Evolutionary conservation across 2,329 filamentous ascomycete species (phyloP), one percentile per base, ranked within the genome.

Genomic region (Didymella sp.): DNA sequence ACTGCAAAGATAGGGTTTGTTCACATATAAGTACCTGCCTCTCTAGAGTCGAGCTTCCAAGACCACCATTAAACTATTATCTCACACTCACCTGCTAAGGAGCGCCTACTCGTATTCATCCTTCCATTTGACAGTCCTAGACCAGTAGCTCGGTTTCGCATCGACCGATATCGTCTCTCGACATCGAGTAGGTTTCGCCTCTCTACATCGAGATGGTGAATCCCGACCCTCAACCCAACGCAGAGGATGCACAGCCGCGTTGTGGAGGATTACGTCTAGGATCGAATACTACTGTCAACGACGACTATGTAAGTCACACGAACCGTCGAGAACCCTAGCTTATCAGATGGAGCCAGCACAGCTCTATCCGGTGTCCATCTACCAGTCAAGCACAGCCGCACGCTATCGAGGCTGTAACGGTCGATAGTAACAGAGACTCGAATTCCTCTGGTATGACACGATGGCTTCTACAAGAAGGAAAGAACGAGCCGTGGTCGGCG

Each of bases 181-280:
- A 33, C 8, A 1, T 30, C 25, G 19, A 21, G 31, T 17, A 44
- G 4, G 6, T 1, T 2, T 24, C 22, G n/a, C 19, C 8, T 30
- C 5, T 24, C n/a, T 5, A 19, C 9, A 37, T 13, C 4, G 15
- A 44, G 3, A 48, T 57, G 54, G 19, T 38, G 4, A 37, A 52
- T 21, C 44, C 54, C 12, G 24, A 44, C n/a, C 7, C 43, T 30
- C 22, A 35, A 19, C 6, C 25, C 11, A 25, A 45, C 13, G 11
- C 31, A 3, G 48, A 52, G 12, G 54, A 24, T 12, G 21, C 28
- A 21, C 54, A 57, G 15, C 54, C 54, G 25, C 54, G 54, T 30
- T 57, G 54, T 22, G 54, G 54, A 9, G 54, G 54, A 15, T 13
- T 57, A 7, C 47, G 27, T 21, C 7, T 31, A 12, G 37, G 42